Percentiles rank a stretch among this genome's conserved stretches.
Evolutionary conservation across 2,329 filamentous ascomycete species (phyloP).

Genomic region (Paecilomyces dactylethromorphus): DNA sequence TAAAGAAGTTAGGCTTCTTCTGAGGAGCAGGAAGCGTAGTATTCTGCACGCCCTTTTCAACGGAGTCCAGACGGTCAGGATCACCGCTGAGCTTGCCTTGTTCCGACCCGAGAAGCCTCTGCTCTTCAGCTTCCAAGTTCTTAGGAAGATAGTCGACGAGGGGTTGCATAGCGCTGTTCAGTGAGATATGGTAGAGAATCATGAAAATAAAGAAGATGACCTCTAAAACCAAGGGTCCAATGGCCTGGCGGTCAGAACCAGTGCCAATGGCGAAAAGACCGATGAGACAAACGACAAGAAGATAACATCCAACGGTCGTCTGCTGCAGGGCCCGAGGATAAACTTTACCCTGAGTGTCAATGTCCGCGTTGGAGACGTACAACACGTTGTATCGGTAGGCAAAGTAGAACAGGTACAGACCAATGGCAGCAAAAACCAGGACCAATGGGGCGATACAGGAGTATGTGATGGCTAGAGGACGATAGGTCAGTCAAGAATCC

Average conservation of each 20-base stretch:
- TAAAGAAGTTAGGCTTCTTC: constrained; percentile 28
- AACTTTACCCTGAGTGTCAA: constrained; percentile 82
- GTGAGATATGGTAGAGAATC: constrained; percentile 63
- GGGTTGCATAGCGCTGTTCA: constrained; percentile 68
- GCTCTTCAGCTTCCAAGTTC: constrained; percentile 57
- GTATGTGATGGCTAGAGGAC: constrained; percentile 65
- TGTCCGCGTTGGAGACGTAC: constrained; percentile 72
- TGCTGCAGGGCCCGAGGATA: constrained; percentile 87
- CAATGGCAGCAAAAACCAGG: constrained; percentile 71
- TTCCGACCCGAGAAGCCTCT: constrained; percentile 35
- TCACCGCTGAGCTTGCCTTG: constrained; percentile 11
- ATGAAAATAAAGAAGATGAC: constrained; percentile 70
- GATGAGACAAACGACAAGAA: constrained; percentile 75
- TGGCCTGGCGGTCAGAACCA: constrained; percentile 54
- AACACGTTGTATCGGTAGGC: constrained; percentile 88
- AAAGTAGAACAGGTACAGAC: constrained; percentile 74
- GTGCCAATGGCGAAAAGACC: constrained; percentile 71
- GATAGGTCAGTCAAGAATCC: not conserved
- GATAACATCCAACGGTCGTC: constrained; percentile 74
- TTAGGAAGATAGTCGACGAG: constrained; percentile 74
- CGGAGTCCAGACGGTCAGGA: constrained; percentile 18
- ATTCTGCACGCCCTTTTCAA: constrained; percentile 28
- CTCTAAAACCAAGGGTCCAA: constrained; percentile 69
- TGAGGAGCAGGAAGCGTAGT: constrained; percentile 18
- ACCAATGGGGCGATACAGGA: constrained; percentile 81